Evolutionary conservation across 2,329 filamentous ascomycete species (phyloP).

Genomic region (Pseudogymnoascus pannorum): DNA sequence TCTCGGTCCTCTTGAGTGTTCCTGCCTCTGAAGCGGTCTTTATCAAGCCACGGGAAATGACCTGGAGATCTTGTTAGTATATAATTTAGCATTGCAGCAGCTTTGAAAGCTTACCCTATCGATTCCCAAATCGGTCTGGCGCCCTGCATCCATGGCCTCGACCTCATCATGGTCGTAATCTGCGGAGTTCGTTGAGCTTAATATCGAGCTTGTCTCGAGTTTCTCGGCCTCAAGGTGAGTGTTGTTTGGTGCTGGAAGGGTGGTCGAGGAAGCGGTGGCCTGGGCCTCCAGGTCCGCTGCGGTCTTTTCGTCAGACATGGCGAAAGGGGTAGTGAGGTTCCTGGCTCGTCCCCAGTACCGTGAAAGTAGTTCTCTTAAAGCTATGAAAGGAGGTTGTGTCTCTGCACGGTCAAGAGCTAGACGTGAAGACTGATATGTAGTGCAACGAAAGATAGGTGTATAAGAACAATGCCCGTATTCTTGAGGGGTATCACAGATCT

Average conservation of each 20-base stretch:
- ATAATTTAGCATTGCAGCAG: neutral
- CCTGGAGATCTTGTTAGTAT: neutral
- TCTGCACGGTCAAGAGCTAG: neutral
- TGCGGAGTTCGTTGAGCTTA: conserved; percentile 16
- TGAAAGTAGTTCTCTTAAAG: neutral
- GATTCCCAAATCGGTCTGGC: conserved; percentile 22
- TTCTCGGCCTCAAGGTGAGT: neutral
- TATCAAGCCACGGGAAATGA: conserved; percentile 12
- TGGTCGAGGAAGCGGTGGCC: neutral
- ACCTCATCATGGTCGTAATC: conserved; percentile 24
- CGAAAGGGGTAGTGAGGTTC: neutral
- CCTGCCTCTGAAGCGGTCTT: conserved; percentile 18
- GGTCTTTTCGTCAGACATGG: conserved; percentile 3
- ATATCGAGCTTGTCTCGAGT: neutral
- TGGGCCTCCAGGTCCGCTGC: neutral
- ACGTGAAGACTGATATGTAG: neutral
- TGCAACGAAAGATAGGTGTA: neutral
- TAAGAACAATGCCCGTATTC: neutral
- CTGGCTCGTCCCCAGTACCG: neutral
- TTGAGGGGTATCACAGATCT: neutral
- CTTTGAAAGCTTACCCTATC: conserved; percentile 17
- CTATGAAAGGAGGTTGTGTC: neutral
- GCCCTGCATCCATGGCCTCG: conserved; percentile 23
- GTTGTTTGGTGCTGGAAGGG: neutral
- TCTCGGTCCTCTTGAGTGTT: conserved; percentile 13